Percentiles rank a stretch among this genome's conserved stretches.
Evolutionary conservation across 495 filamentous ascomycete genomes (phyloP).

Genomic region (Penicillium canescens): DNA sequence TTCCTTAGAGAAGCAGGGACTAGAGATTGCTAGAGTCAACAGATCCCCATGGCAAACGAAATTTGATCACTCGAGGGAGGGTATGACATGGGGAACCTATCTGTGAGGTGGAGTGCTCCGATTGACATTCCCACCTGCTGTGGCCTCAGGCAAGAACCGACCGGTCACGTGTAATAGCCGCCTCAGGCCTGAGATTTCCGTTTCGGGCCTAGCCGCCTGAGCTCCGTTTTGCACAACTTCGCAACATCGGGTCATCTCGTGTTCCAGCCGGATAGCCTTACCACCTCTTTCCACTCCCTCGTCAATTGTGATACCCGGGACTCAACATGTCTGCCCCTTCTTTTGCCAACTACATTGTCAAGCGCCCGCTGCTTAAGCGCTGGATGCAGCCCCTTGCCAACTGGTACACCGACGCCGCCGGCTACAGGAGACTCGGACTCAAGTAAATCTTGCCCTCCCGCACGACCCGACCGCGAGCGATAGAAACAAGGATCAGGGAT

Average conservation of each 20-base stretch:
- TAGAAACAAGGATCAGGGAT: constrained; percentile 7
- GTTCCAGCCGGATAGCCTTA: constrained; percentile 40
- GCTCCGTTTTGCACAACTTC: constrained; percentile 52
- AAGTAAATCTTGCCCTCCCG: constrained; percentile 56
- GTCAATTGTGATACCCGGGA: constrained; percentile 37
- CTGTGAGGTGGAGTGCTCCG: constrained; percentile 33
- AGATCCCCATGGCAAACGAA: constrained; percentile 10
- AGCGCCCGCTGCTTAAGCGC: constrained; percentile 80
- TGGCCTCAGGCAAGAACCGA: constrained; percentile 32
- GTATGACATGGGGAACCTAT: constrained; percentile 22
- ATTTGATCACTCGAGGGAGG: constrained; percentile 4
- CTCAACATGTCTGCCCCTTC: constrained; percentile 72
- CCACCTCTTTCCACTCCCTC: constrained; percentile 27
- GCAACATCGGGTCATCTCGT: constrained; percentile 46
- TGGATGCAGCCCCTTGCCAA: constrained; percentile 75
- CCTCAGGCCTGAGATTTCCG: constrained; percentile 14
- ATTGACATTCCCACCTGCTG: constrained; percentile 16
- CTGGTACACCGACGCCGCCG: constrained; percentile 83
- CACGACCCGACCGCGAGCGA: constrained; percentile 10
- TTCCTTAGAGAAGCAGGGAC: constrained; percentile 21
- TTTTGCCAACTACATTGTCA: constrained; percentile 68
- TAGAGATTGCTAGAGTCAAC: constrained; percentile 8
- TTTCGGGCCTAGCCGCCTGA: constrained; percentile 25
- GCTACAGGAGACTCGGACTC: constrained; percentile 91
- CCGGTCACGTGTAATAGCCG: constrained; percentile 9